Evolutionary conservation across 2,329 filamentous ascomycete species (phyloP).

Genomic region (Zymoseptoria ardabiliae): DNA sequence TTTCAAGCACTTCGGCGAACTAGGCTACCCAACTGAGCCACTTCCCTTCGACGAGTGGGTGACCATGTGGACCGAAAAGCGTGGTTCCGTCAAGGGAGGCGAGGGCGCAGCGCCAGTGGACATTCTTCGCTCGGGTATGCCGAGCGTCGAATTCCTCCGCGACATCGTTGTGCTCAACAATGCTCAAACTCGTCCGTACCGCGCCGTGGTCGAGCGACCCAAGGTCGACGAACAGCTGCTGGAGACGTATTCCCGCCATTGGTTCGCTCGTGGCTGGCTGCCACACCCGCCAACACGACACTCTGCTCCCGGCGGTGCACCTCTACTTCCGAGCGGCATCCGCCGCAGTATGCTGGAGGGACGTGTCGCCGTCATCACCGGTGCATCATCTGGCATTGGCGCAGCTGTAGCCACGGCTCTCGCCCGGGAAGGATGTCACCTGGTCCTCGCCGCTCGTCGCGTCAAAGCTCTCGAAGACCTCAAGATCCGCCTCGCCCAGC

Average conservation of each 20-base stretch:
- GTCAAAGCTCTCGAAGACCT: slow-evolving; percentile 60
- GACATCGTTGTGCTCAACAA: slow-evolving; percentile 69
- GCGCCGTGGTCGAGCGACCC: slow-evolving; percentile 53
- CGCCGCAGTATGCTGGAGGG: slow-evolving; percentile 56
- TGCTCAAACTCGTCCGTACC: slow-evolving; percentile 56
- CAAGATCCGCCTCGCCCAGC: slow-evolving; percentile 51
- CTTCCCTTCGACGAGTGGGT: slow-evolving; percentile 70
- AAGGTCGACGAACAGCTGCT: slow-evolving; percentile 64
- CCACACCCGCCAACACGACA: slow-evolving; percentile 52
- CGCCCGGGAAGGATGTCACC: slow-evolving; percentile 62
- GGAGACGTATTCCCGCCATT: slow-evolving; percentile 71
- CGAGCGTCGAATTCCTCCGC: slow-evolving; percentile 61
- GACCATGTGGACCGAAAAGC: slow-evolving; percentile 62
- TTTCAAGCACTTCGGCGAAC: slow-evolving; percentile 55
- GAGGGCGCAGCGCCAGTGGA: slow-evolving; percentile 70
- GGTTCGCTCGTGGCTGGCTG: slow-evolving; percentile 73
- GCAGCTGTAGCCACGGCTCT: slow-evolving; percentile 65
- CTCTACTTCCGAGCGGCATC: slow-evolving; percentile 41
- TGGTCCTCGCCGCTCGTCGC: slow-evolving; percentile 66
- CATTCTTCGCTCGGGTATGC: slow-evolving; percentile 75
- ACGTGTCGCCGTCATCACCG: slow-evolving; percentile 68
- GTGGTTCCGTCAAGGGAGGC: slow-evolving; percentile 56
- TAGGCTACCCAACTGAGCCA: slow-evolving; percentile 63
- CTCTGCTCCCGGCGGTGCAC: slow-evolving; percentile 38
- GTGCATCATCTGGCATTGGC: slow-evolving; percentile 72